A percentile compares a stretch with the other conserved stretches of the same genome.
Conservation (phyloP, 2,329 filamentous ascomycete species). For the Pyricularia pennisetigena region DNA sequence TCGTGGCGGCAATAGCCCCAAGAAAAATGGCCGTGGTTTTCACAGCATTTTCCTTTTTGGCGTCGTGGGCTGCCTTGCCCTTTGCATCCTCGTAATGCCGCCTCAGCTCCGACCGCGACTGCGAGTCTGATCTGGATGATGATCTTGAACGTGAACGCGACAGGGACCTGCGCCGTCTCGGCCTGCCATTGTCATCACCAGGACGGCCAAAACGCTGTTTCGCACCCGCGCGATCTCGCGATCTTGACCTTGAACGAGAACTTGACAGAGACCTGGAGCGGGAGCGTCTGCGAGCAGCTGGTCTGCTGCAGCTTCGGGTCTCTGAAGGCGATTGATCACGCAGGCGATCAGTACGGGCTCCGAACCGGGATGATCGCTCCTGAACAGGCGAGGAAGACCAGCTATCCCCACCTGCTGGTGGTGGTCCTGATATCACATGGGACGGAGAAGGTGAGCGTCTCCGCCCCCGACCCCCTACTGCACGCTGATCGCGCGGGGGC, state of each 20-base stretch:
- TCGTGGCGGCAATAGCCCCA: conserved; percentile 25
- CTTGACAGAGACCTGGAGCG: background rate
- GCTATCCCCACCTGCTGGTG: background rate
- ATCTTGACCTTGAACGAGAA: background rate
- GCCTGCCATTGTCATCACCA: background rate
- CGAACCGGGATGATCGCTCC: background rate
- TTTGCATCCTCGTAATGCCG: conserved; percentile 3
- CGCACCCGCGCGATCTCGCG: background rate
- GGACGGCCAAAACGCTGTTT: background rate
- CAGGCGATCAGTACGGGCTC: background rate
- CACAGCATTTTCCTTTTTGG: conserved; percentile 12
- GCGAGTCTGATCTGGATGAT: conserved; percentile 1
- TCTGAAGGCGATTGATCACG: background rate
- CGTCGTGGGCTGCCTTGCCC: background rate
- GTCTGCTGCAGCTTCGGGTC: background rate
- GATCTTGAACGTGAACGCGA: background rate
- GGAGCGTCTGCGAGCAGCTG: background rate
- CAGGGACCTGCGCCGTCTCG: background rate
- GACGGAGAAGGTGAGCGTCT: background rate
- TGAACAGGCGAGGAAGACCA: background rate
- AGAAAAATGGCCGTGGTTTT: conserved; percentile 27
- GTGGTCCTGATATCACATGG: background rate
- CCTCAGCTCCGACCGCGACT: background rate
- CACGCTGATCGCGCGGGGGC: background rate
- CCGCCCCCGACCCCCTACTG: background rate